Percentiles rank a stretch among this genome's conserved stretches.
phyloP scores from a whole-genome alignment of 345 rosid genomes.

The Toxicodendron radicans region DNA sequence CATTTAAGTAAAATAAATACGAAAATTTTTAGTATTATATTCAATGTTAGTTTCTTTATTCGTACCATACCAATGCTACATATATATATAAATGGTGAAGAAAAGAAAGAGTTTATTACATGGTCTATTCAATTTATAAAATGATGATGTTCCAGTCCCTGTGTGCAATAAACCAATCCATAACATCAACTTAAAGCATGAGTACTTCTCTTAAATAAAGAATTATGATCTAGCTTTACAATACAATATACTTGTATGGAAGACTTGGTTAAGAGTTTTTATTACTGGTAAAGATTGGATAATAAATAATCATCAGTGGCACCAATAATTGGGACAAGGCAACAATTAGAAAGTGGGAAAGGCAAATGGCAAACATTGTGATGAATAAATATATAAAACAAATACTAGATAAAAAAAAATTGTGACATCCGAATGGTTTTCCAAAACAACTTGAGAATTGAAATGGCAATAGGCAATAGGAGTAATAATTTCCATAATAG shows the following conservation, averaged over 20 bases:
- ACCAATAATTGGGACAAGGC: slow-evolving; percentile 54
- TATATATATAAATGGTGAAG: too few relatives aligned
- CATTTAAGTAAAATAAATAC: too few relatives aligned
- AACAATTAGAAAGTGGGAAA: slow-evolving; percentile 31
- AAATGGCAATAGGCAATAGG: slow-evolving; percentile 22
- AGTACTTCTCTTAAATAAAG: background rate
- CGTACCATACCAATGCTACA: background rate
- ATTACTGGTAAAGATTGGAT: too few relatives aligned
- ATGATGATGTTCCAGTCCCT: background rate
- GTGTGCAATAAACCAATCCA: background rate
- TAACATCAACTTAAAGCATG: background rate
- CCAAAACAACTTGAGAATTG: slow-evolving; percentile 22
- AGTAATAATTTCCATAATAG: slow-evolving; percentile 37
- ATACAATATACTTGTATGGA: background rate
- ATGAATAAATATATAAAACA: background rate
- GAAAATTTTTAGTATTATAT: too few relatives aligned
- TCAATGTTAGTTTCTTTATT: too few relatives aligned
- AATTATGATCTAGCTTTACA: too few relatives aligned
- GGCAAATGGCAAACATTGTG: slow-evolving; percentile 25
- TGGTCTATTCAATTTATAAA: too few relatives aligned
- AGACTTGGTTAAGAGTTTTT: background rate
- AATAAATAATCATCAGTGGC: slow-evolving; percentile 39
- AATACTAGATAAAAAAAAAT: background rate
- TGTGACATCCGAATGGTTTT: slow-evolving; percentile 18
- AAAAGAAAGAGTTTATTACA: background rate